Conservation (phyloP, 345 rosid genomes). For the Iberis pinnata region DNA sequence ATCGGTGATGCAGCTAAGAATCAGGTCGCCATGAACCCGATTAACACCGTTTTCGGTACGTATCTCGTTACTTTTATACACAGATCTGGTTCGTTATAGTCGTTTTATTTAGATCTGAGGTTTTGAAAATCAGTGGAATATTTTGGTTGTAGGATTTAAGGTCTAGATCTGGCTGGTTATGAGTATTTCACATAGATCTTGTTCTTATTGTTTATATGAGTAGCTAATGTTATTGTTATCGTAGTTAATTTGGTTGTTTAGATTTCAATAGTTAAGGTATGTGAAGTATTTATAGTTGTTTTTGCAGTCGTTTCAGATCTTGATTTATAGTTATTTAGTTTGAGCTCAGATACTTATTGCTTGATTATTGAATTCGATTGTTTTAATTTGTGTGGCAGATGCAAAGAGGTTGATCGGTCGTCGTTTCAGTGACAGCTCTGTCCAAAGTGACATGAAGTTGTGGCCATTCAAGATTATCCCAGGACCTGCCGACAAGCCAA, state of each 20-base stretch:
- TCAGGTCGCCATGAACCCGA: constrained; percentile 41
- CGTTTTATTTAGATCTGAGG: constrained; percentile 13
- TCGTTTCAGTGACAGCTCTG: constrained; percentile 48
- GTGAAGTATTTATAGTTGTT: too few species aligned
- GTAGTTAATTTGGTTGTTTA: background rate
- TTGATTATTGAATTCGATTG: background rate
- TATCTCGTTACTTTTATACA: background rate
- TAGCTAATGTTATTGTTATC: background rate
- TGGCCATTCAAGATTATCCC: constrained; percentile 66
- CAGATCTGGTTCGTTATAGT: background rate
- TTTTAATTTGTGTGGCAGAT: constrained; percentile 23
- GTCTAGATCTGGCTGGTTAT: background rate
- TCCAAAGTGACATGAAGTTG: constrained; percentile 55
- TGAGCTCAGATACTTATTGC: background rate
- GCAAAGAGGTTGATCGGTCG: constrained; percentile 69
- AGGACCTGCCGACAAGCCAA: constrained; percentile 66
- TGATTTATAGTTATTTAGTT: too few species aligned
- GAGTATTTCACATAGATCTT: background rate
- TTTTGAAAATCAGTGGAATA: background rate
- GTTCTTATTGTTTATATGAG: too few species aligned
- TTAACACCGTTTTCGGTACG: constrained; percentile 45
- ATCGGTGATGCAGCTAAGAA: constrained; percentile 44
- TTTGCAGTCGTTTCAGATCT: too few species aligned
- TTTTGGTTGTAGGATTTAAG: background rate
- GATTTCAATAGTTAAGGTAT: background rate